Conservation (phyloP, 2,329 filamentous ascomycete species). For the Pyricularia sp. region DNA sequence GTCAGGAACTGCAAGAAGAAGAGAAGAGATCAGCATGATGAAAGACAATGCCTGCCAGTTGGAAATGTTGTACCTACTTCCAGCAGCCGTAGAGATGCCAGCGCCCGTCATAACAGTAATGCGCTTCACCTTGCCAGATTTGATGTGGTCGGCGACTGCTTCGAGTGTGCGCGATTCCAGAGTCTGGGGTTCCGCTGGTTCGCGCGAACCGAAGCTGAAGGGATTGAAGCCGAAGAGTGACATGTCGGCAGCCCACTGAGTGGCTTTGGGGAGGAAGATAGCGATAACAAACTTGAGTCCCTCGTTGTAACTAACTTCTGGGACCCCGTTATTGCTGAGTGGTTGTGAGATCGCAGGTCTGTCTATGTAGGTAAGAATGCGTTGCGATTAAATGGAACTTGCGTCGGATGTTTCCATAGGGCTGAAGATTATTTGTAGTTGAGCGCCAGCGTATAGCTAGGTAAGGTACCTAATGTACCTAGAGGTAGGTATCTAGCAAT, state of each 20-base stretch:
- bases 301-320: neutral
- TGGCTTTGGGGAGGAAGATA: neutral
- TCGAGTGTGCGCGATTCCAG: conserved; percentile 55
- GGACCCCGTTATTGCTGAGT: neutral
- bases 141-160: conserved; percentile 70
- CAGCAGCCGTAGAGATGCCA: conserved; percentile 67
- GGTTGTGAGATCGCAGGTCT: neutral
- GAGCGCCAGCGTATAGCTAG: neutral
- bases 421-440: neutral
- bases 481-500: too few relatives aligned
- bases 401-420: neutral
- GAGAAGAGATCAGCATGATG: conserved; percentile 17
- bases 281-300: neutral
- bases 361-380: neutral
- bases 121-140: conserved; percentile 47
- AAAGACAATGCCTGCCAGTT: neutral
- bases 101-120: conserved; percentile 88
- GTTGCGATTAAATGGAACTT: neutral
- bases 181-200: neutral
- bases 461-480: neutral
- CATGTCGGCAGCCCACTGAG: neutral
- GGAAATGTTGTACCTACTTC: conserved; percentile 29
- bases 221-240: neutral
- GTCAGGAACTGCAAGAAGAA: conserved; percentile 56
- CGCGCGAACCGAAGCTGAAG: neutral